These are phyloP conservation scores for Chaetomium sp. DNA, from an alignment of 2,329 filamentous ascomycete species.

Conservation along the genomic window DNA sequence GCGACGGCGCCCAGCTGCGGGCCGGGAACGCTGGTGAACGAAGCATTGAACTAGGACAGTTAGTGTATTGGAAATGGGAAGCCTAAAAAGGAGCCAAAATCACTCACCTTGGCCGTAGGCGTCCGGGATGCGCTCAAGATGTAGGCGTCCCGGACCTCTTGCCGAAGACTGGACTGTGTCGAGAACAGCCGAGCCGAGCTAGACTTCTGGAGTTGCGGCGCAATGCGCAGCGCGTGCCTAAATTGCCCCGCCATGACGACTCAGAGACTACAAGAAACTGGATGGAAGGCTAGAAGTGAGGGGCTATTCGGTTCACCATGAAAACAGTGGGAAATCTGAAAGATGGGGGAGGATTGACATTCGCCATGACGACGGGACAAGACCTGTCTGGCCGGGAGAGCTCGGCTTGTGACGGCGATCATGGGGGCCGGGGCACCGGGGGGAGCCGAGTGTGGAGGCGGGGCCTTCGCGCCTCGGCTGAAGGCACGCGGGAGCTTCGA, in stretches of 20 bases:
- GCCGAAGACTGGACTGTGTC: constrained; percentile 20
- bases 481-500: background rate
- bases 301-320: too few relatives aligned
- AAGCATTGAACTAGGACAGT: constrained; percentile 78
- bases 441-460: constrained; percentile 8
- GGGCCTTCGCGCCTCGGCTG: too few relatives aligned
- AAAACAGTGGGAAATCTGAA: too few relatives aligned
- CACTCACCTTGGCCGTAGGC: constrained; percentile 71
- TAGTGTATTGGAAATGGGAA: background rate
- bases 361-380: too few relatives aligned
- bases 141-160: constrained; percentile 84
- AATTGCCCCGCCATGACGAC: constrained; percentile 18
- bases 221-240: constrained; percentile 15
- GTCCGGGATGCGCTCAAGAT: constrained; percentile 87
- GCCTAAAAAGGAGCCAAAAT: background rate
- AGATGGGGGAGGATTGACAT: too few relatives aligned
- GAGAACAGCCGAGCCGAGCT: constrained; percentile 24
- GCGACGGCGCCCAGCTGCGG: constrained; percentile 84
- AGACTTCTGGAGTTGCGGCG: constrained; percentile 11
- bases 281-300: constrained; percentile 1
- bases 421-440: constrained; percentile 1
- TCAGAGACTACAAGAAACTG: background rate
- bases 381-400: background rate
- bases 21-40: constrained; percentile 74
- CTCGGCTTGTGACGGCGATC: constrained; percentile 26